Conservation (phyloP, 1,284 basidiomycete genomes). For the Mycena sp. region DNA sequence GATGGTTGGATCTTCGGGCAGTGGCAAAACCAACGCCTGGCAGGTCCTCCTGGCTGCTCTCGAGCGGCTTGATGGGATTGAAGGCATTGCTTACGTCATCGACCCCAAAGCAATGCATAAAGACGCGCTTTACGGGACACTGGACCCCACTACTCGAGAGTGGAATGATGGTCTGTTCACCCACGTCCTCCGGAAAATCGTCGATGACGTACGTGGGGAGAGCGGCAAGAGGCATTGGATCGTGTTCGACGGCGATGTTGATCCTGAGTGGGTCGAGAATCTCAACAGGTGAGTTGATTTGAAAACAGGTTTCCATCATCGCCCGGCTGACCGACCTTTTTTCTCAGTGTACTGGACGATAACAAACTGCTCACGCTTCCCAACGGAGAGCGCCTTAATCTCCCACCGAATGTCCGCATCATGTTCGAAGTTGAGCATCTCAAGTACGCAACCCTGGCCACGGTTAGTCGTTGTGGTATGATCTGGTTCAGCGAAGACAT, state of each 20-base stretch:
- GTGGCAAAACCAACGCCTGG: constrained; percentile 98
- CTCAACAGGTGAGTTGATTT: constrained; percentile 92
- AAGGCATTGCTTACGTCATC: constrained; percentile 96
- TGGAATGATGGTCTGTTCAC: constrained; percentile 99
- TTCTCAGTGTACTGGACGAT: constrained; percentile 92
- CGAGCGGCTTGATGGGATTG: constrained; percentile 90
- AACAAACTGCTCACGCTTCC: constrained; percentile 98
- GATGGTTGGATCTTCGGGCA: constrained; percentile 99
- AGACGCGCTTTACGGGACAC: constrained; percentile 96
- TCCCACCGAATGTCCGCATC: constrained; percentile 97
- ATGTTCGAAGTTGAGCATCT: constrained; percentile 99
- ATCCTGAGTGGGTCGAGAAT: constrained; percentile 99
- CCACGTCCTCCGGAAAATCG: constrained; percentile 96
- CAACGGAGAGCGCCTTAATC: constrained; percentile 97
- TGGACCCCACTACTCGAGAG: constrained; percentile 97
- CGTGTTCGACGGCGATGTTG: constrained; percentile 99
- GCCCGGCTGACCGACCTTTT: too few species aligned
- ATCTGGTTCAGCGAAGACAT: constrained; percentile 99
- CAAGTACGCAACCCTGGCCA: constrained; percentile 96
- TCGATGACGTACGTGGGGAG: constrained; percentile 98
- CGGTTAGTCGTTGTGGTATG: constrained; percentile 99
- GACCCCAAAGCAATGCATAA: constrained; percentile 99
- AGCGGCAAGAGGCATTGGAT: constrained; percentile 99
- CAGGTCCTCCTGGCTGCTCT: constrained; percentile 92
- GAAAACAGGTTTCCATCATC: too few species aligned